These are phyloP conservation scores for Trypanosoma lewisi DNA, from an alignment of 208 protist genomes.

Conservation along the genomic window DNA sequence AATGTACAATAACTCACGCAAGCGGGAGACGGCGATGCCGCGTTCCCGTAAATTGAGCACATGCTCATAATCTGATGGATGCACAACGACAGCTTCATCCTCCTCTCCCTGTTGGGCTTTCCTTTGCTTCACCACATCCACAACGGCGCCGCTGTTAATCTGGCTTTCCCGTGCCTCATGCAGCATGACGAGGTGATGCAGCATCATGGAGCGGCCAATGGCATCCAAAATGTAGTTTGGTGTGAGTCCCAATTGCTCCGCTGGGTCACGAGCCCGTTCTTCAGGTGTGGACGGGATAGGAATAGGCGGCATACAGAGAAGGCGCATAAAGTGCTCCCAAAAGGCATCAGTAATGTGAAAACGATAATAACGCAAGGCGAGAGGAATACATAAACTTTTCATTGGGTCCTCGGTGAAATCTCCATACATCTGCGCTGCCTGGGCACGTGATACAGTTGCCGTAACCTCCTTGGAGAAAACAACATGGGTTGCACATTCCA, in stretches of 20 bases:
- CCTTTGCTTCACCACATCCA: slow-evolving; percentile 33
- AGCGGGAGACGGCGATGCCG: slow-evolving; percentile 42
- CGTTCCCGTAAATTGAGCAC: slow-evolving; percentile 50
- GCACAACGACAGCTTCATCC: slow-evolving; percentile 11
- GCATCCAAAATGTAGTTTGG: slow-evolving; percentile 79
- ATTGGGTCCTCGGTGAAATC: slow-evolving; percentile 77
- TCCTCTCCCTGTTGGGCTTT: slow-evolving; percentile 16
- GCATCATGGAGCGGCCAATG: slow-evolving; percentile 79
- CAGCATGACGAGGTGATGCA: slow-evolving; percentile 73
- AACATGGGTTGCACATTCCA: slow-evolving; percentile 61
- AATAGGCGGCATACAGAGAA: slow-evolving; percentile 77
- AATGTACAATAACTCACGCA: slow-evolving; percentile 50
- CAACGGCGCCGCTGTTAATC: slow-evolving; percentile 54
- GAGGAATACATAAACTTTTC: slow-evolving; percentile 63
- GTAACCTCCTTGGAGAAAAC: slow-evolving; percentile 81
- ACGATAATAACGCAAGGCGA: slow-evolving; percentile 73
- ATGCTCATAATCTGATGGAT: slow-evolving; percentile 50
- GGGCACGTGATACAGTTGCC: slow-evolving; percentile 63
- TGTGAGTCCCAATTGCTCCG: slow-evolving; percentile 50
- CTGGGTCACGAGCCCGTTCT: slow-evolving; percentile 32
- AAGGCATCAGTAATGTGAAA: slow-evolving; percentile 62
- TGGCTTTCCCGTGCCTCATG: slow-evolving; percentile 63
- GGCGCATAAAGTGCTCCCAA: slow-evolving; percentile 69
- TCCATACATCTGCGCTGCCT: slow-evolving; percentile 55
- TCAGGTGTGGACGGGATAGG: slow-evolving; percentile 37